These are phyloP conservation scores for Thielaviopsis populi DNA, from an alignment of 2,329 filamentous ascomycete species.

Conservation along the genomic window DNA sequence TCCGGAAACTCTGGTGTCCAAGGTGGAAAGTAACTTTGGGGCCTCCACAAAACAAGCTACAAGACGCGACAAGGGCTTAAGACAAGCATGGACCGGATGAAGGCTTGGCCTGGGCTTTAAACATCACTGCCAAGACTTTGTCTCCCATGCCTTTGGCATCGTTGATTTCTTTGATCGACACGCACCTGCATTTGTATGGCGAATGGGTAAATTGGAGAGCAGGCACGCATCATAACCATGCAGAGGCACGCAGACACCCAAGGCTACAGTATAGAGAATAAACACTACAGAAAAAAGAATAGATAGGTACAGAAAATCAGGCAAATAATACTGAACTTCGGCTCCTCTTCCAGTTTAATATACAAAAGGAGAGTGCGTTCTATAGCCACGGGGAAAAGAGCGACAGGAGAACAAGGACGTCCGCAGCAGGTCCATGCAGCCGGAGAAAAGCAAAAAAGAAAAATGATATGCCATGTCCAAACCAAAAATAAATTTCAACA, in stretches of 20 bases:
- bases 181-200: neutral
- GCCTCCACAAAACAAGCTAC: too few species aligned
- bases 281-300: neutral
- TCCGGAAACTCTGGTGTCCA: neutral
- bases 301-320: neutral
- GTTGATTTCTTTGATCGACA: neutral
- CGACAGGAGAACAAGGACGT: neutral
- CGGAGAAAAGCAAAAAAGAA: neutral
- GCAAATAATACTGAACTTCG: neutral
- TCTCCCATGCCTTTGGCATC: neutral
- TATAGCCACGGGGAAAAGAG: neutral
- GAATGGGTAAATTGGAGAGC: neutral
- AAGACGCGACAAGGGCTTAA: neutral
- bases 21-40: neutral
- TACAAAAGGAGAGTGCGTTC: neutral
- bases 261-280: too few species aligned
- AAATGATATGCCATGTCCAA: neutral
- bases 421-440: too few species aligned
- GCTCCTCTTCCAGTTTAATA: neutral
- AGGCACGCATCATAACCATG: neutral
- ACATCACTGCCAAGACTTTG: neutral
- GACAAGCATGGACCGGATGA: neutral
- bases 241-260: too few species aligned
- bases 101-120: neutral
- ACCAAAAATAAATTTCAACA: neutral